Evolutionary conservation across 1,284 basidiomycete species (phyloP), one percentile per base, ranked within the genome.

Genomic region (Puccinia horiana): DNA sequence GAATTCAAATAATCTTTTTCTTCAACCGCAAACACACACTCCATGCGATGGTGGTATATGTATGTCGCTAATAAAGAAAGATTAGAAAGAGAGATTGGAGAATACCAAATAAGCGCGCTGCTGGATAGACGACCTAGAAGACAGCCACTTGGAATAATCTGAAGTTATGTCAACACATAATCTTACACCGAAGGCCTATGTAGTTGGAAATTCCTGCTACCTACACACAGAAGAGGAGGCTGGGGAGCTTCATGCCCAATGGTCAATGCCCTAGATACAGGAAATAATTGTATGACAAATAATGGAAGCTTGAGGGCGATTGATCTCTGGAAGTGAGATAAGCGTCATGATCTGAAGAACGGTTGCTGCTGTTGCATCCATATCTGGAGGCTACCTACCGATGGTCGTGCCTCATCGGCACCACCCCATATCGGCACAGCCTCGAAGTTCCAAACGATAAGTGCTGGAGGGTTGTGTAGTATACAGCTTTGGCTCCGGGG

Each of bases 221-320:
- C 40, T 5, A 67, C 63, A 23, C 16, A 26, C 12, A 40, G 35
- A 9, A 40, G 35, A 67, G 20, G n/a, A 40, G 63, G 35, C 63
- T 26, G 42, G 47, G 52, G 69, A 47, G 69, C 26, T 72, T 26
- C 32, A 42, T 44, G 29, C 23, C 12, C 69, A 72, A 47, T 29
- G n/a, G 44, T 32, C 44, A 52, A 72, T 72, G 69, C 47, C 69
- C 44, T 72, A 47, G 70, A 73, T 54, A 73, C 70, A 73, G 70
- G 70, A 73, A 73, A 54, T 47, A 44, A 29, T 44, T 44, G 20
- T 47, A 67, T 67, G 1, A 42, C 40, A 44, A 44, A 26, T n/a
- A 29, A 40, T 65, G 35, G 35, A 65, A 40, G 61, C 61, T 23
- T 69, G 65, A 26, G 65, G 65, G 20, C 42, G n/a, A 69, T 47